These are phyloP conservation scores for Carex parvula DNA, from an alignment of 176 grass and related monocot species.

Conservation along the genomic window DNA sequence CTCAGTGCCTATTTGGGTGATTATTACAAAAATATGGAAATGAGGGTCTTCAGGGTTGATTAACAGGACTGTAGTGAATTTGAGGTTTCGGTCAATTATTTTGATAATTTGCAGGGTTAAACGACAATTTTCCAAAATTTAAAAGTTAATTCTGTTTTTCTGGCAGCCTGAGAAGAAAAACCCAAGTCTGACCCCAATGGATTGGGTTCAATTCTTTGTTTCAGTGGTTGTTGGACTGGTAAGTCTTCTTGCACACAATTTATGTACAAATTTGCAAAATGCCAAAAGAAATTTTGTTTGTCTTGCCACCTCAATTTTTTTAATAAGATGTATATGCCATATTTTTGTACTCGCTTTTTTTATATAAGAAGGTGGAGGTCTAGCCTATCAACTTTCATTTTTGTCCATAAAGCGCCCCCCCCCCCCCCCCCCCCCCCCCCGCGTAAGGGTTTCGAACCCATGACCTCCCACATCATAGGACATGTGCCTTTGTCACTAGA, in stretches of 20 bases:
- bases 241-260: conserved; percentile 33
- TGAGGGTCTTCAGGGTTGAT: neutral
- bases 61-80: neutral
- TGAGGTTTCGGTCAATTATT: neutral
- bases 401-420: no score
- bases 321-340: neutral
- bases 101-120: neutral
- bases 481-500: no score
- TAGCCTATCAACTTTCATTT: no score
- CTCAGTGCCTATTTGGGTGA: neutral
- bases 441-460: no score
- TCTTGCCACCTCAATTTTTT: neutral
- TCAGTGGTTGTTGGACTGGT: conserved; percentile 82
- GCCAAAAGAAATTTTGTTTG: neutral
- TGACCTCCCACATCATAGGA: no score
- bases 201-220: conserved; percentile 94
- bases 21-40: neutral
- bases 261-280: neutral
- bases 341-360: neutral
- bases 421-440: no score
- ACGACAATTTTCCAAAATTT: neutral
- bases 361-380: no score
- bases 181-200: conserved; percentile 88
- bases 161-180: conserved; percentile 93
- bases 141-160: conserved; percentile 17